These are phyloP conservation scores for Penicillium rolfsii DNA, from an alignment of 2,329 filamentous ascomycete genomes.

Conservation along the genomic window DNA sequence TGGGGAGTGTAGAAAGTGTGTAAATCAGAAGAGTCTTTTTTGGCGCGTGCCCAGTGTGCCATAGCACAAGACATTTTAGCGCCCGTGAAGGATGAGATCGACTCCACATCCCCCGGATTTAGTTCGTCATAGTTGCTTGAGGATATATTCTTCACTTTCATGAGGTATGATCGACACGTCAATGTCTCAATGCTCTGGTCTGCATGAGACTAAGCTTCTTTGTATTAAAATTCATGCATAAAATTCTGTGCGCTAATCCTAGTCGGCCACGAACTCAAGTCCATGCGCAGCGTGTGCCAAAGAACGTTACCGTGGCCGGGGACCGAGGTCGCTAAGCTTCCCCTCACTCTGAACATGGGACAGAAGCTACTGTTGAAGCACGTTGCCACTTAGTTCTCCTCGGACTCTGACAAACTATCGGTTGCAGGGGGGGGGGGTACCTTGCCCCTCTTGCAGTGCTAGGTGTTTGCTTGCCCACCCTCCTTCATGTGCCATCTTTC, in stretches of 20 bases:
- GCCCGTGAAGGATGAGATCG: too few relatives aligned
- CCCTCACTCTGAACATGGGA: slow-evolving; percentile 7
- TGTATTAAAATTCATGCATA: background rate
- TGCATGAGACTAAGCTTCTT: background rate
- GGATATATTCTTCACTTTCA: too few relatives aligned
- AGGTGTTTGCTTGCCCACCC: background rate
- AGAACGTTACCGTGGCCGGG: background rate
- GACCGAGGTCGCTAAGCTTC: slow-evolving; percentile 16
- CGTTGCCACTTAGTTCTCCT: background rate
- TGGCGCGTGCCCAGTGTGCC: background rate
- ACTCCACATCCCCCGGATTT: background rate
- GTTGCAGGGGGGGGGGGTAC: background rate
- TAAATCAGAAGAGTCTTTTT: background rate
- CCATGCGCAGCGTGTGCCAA: background rate
- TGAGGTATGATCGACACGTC: too few relatives aligned
- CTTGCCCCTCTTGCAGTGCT: background rate
- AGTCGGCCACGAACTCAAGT: background rate
- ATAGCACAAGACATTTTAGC: too few relatives aligned
- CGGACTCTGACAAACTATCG: background rate
- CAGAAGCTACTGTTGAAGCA: background rate
- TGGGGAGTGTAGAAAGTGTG: background rate
- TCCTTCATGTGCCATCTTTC: background rate
- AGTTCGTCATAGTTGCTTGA: background rate
- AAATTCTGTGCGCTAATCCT: background rate
- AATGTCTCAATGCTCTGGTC: too few relatives aligned